Evolutionary conservation across 176 grass and related monocot genomes (phyloP).

Genomic region (sorghum (Sorghum bicolor)): DNA sequence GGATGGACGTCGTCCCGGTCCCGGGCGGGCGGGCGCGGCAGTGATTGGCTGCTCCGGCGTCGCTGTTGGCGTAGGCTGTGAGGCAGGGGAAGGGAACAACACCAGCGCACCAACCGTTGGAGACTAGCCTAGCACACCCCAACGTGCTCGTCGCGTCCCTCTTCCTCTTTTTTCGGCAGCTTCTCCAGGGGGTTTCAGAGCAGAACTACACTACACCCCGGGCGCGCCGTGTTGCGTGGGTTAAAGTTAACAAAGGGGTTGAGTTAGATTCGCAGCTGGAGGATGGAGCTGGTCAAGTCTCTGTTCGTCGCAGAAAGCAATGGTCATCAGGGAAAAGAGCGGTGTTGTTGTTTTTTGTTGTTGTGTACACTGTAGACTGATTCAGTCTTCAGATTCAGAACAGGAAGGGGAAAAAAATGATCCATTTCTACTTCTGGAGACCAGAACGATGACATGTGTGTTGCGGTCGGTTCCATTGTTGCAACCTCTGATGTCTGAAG

Average conservation of each 20-base stretch:
- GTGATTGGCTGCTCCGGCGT: slow-evolving; percentile 23
- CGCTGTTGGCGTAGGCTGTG: slow-evolving; percentile 32
- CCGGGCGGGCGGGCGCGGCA: neutral
- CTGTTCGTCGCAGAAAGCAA: neutral
- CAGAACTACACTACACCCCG: neutral
- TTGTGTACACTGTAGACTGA: neutral
- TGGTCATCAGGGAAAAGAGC: no score
- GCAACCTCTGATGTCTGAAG: neutral
- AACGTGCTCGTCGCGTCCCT: neutral
- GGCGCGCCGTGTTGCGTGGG: neutral
- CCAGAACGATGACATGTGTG: neutral
- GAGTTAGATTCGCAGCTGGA: neutral
- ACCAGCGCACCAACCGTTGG: slow-evolving; percentile 33
- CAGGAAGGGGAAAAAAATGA: neutral
- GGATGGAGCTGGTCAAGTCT: neutral
- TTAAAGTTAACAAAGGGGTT: neutral
- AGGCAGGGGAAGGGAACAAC: slow-evolving; percentile 6
- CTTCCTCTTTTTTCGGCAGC: neutral
- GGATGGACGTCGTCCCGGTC: no score
- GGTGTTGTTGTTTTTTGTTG: neutral
- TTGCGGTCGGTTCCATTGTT: neutral
- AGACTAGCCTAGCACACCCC: neutral
- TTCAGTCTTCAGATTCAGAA: neutral
- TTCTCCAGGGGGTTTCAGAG: neutral
- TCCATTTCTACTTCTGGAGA: neutral